Percentiles rank a stretch among this genome's conserved stretches.
Evolutionary conservation across 306 rosid species (phyloP).

Genomic region (Sicyos edulis): DNA sequence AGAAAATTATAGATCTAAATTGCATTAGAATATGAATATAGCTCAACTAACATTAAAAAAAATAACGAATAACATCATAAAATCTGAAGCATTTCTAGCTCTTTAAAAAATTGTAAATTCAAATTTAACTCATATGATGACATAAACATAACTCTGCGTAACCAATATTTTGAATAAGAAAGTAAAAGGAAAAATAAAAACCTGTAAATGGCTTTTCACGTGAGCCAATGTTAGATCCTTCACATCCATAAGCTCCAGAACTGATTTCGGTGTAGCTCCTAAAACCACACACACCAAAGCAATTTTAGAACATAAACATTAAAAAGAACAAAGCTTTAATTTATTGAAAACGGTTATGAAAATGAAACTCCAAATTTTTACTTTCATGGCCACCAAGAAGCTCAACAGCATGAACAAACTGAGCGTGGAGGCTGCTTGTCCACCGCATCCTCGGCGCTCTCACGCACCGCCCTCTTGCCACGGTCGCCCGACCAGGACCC

Average conservation of each 20-base stretch:
- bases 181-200: background rate
- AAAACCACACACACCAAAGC: background rate
- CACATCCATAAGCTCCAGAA: conserved; percentile 18
- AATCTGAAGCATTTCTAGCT: no score
- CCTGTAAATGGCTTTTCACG: conserved; percentile 18
- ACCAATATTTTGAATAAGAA: background rate
- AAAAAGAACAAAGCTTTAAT: no score
- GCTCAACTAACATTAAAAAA: no score
- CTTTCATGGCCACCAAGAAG: conserved; percentile 16
- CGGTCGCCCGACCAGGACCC: background rate
- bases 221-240: conserved; percentile 16
- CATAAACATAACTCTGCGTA: no score
- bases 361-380: background rate
- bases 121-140: no score
- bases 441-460: conserved; percentile 25
- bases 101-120: no score
- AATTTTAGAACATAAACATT: no score
- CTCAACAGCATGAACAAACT: conserved; percentile 21
- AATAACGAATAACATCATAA: no score
- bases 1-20: background rate
- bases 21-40: background rate
- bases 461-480: background rate
- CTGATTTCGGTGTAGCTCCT: conserved; percentile 17
- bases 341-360: background rate
- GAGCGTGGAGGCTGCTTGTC: conserved; percentile 20